phyloP scores from a whole-genome alignment of 164 flowering plant genomes.

The Berberis thunbergii region DNA sequence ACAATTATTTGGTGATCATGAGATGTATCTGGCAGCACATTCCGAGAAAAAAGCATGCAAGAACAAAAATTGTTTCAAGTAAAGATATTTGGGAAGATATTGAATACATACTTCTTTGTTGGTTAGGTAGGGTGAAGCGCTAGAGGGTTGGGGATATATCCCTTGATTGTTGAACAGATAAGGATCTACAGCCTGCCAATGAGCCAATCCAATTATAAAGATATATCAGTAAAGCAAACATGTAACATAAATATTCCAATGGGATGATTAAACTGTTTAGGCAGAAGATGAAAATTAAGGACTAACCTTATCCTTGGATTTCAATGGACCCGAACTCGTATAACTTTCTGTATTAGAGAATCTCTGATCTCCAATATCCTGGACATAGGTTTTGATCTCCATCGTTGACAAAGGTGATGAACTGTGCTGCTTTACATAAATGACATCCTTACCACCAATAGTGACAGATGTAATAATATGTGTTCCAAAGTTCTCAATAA shows the following conservation, averaged over 20 bases:
- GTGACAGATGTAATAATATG: conserved; percentile 75
- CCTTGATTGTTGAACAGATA: conserved; percentile 62
- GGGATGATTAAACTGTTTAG: not conserved
- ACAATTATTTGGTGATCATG: too few species aligned
- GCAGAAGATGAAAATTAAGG: conserved; percentile 6
- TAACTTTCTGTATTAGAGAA: conserved; percentile 40
- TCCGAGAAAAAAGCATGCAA: too few species aligned
- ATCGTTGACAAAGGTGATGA: conserved; percentile 51
- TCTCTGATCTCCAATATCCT: conserved; percentile 66
- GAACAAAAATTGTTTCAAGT: too few species aligned
- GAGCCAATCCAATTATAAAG: not conserved
- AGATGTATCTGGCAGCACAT: too few species aligned
- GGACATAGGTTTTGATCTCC: conserved; percentile 67
- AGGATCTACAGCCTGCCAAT: conserved; percentile 47
- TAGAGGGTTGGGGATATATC: conserved; percentile 70
- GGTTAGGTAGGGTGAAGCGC: conserved; percentile 36
- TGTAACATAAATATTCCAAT: not conserved
- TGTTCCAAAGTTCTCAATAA: conserved; percentile 80
- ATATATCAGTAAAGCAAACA: not conserved
- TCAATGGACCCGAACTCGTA: conserved; percentile 48
- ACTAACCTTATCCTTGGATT: conserved; percentile 68
- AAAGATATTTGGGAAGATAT: not conserved
- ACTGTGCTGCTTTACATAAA: conserved; percentile 65
- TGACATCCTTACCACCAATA: conserved; percentile 79
- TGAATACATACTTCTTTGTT: conserved; percentile 61